Evolutionary conservation across 106 monocot species (phyloP), one percentile per base, ranked within the genome.

Genomic region (Phalaenopsis equestris): DNA sequence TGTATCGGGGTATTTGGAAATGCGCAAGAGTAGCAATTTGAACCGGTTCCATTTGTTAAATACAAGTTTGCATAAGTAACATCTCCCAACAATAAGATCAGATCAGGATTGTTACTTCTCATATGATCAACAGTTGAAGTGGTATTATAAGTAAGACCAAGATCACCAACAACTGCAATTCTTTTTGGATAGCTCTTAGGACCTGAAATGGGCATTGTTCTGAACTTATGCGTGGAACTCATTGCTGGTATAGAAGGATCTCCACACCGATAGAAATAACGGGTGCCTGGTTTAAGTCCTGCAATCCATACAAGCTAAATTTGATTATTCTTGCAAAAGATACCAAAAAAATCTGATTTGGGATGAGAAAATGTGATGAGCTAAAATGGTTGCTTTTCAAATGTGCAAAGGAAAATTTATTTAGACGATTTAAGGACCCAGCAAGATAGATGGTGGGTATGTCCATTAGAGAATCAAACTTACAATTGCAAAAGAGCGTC

Each of bases 61-160:
- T 93, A 96, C 48, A 96, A 73, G 67, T 96, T 91, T 56, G 93
- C 93, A 82, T 96, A 96, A 30, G 83, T 87, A 58, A 93, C 88
- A 83, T 96, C 96, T n/a, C 96, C 96, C 8, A 90, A 64, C 70
- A 96, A 81, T 75, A 96, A 9, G 18, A 96, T 79, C 18, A 96
- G 84, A 81, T 96, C 93, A 23, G 93, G 96, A 10, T 91, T 74
- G 79, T 96, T 93, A 18, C 84, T 57, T 78, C 77, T 80, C 90
- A 96, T 87, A 72, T 96, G 96, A 42, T 88, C 80, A 21, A 91
- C 87, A 0, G 91, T 96, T 41, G 96, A 87, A 67, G 91, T 93
- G 9, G 90, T 86, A 58, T 96, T 96, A 81, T 91, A 93, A 42
- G 96, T 96, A 23, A 96, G 93, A 18, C 96, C 96, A 49, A 96